phyloP scores from a whole-genome alignment of 345 rosid genomes.

The Camelina sativa region DNA sequence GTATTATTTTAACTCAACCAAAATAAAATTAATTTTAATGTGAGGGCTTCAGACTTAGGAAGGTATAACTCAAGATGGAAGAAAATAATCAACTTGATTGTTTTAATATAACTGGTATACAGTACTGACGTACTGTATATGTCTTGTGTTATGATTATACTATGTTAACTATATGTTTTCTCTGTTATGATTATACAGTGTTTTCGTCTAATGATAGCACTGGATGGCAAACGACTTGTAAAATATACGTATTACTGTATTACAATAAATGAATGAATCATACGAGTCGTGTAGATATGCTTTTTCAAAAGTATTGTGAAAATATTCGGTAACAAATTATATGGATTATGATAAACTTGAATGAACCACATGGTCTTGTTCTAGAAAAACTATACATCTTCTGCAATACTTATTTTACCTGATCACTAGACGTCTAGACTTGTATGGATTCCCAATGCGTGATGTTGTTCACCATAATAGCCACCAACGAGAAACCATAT shows the following conservation, averaged over 20 bases:
- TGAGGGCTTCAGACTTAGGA: not conserved
- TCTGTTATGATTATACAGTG: too few relatives aligned
- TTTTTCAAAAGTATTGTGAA: not conserved
- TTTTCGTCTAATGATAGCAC: conserved; percentile 11
- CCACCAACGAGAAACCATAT: conserved; percentile 26
- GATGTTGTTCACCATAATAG: conserved; percentile 12
- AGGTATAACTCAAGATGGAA: not conserved
- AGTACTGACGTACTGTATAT: too few relatives aligned
- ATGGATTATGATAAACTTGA: conserved; percentile 2
- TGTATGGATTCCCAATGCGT: not conserved
- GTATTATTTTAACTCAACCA: not conserved
- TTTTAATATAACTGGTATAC: too few relatives aligned
- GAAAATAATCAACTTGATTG: not conserved
- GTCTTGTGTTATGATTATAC: too few relatives aligned
- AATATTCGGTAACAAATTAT: not conserved
- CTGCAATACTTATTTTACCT: not conserved
- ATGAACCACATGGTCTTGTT: not conserved
- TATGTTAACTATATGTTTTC: too few relatives aligned
- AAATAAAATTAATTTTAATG: not conserved
- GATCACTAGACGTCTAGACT: not conserved
- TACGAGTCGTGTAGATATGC: not conserved
- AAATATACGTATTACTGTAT: not conserved
- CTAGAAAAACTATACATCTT: not conserved
- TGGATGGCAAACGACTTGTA: not conserved
- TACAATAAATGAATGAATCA: not conserved